phyloP scores from a whole-genome alignment of 139 green algal species.

The Astrephomene gubernaculifera region DNA sequence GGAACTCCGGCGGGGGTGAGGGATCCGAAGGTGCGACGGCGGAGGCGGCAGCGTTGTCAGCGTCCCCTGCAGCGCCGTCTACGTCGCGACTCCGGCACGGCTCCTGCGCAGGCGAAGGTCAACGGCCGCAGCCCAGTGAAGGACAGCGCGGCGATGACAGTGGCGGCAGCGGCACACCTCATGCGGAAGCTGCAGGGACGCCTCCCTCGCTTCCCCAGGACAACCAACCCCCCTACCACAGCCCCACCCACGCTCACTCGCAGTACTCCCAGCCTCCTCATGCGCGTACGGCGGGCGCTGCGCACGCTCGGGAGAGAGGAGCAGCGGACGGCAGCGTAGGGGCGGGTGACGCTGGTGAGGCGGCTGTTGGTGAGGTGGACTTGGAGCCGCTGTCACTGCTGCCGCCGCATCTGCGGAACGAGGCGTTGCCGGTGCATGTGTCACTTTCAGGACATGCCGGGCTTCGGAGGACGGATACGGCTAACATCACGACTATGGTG shows the following conservation, averaged over 20 bases:
- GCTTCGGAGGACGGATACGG: slow-evolving; percentile 25
- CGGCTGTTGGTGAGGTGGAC: too few species aligned
- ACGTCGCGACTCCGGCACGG: slow-evolving; percentile 5
- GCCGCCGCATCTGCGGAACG: too few species aligned
- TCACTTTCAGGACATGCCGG: too few species aligned
- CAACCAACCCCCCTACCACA: too few species aligned
- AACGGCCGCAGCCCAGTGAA: neutral
- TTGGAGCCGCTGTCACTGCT: too few species aligned
- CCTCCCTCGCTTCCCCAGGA: neutral
- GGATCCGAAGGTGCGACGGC: neutral
- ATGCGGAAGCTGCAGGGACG: neutral
- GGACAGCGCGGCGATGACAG: neutral
- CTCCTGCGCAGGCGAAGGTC: slow-evolving; percentile 8
- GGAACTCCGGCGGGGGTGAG: slow-evolving; percentile 9
- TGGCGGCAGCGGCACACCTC: neutral
- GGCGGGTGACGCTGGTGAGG: too few species aligned
- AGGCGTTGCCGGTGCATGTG: too few species aligned
- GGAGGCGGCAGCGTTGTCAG: neutral
- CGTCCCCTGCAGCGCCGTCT: neutral
- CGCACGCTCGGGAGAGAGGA: too few species aligned
- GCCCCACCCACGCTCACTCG: too few species aligned
- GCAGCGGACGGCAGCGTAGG: too few species aligned
- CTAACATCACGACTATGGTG: neutral
- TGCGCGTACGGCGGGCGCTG: neutral
- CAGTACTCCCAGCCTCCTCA: neutral